Evolutionary conservation across 306 rosid species (phyloP).

Genomic region (Amphicarpaea edgeworthii): DNA sequence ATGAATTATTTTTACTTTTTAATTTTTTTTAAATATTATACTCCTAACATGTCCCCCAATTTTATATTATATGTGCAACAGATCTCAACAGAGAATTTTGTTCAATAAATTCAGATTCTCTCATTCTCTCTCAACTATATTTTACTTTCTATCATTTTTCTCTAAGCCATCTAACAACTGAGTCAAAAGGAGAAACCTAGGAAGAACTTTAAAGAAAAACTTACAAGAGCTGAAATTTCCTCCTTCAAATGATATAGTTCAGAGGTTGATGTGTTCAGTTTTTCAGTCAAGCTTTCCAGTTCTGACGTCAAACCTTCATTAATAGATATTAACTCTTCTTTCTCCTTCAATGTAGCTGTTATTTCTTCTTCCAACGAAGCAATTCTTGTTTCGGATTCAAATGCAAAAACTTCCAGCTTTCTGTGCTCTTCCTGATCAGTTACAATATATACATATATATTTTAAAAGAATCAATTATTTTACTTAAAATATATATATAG

Average conservation of each 20-base stretch:
- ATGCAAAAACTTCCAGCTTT: slow-evolving; percentile 69
- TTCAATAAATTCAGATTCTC: slow-evolving; percentile 10
- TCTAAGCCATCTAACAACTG: neutral
- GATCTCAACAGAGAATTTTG: neutral
- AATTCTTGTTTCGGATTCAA: slow-evolving; percentile 78
- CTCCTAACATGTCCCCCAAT: neutral
- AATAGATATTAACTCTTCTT: slow-evolving; percentile 62
- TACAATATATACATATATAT: neutral
- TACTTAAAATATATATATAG: too few species aligned
- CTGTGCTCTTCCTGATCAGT: slow-evolving; percentile 75
- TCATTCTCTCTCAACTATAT: neutral
- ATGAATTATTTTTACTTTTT: neutral
- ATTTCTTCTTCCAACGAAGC: slow-evolving; percentile 73
- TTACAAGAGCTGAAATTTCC: slow-evolving; percentile 78
- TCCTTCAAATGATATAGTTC: slow-evolving; percentile 63
- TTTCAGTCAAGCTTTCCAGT: slow-evolving; percentile 65
- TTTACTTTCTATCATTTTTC: slow-evolving; percentile 10
- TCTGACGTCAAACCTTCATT: slow-evolving; percentile 71
- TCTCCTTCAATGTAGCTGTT: slow-evolving; percentile 58
- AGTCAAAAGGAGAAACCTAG: slow-evolving; percentile 11
- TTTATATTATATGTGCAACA: neutral
- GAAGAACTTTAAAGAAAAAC: slow-evolving; percentile 48
- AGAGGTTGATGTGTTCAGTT: slow-evolving; percentile 57
- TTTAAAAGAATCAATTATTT: too few species aligned
- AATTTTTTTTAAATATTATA: neutral